phyloP scores from a whole-genome alignment of 2,329 filamentous ascomycete species.

The Colletotrichum nymphaeae region DNA sequence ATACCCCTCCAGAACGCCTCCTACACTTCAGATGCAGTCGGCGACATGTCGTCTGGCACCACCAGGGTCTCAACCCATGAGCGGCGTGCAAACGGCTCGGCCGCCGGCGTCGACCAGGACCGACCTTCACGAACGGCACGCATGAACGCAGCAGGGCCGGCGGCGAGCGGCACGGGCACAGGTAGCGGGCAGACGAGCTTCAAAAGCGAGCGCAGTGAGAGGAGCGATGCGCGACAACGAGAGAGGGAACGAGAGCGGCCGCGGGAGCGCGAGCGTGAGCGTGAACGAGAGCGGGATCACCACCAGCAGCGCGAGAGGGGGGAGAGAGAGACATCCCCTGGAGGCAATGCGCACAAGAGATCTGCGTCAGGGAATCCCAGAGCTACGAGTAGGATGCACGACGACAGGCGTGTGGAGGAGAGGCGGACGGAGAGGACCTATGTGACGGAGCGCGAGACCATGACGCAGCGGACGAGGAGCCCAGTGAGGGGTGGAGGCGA shows the following conservation, averaged over 20 bases:
- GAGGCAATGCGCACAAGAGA: conserved; percentile 63
- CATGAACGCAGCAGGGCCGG: conserved; percentile 43
- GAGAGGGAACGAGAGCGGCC: conserved; percentile 20
- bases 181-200: conserved; percentile 42
- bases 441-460: conserved; percentile 72
- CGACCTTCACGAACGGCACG: conserved; percentile 42
- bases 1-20: background rate
- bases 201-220: conserved; percentile 43
- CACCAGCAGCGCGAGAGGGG: conserved; percentile 45
- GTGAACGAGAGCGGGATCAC: conserved; percentile 47
- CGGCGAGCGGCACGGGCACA: conserved; percentile 11
- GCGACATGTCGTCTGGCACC: conserved; percentile 55
- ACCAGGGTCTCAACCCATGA: conserved; percentile 53
- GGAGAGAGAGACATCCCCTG: conserved; percentile 50
- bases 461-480: conserved; percentile 69
- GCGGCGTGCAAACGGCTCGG: conserved; percentile 53
- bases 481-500: conserved; percentile 63
- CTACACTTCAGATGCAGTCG: conserved; percentile 48
- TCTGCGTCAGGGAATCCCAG: conserved; percentile 68
- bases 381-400: conserved; percentile 57
- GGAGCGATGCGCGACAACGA: conserved; percentile 28
- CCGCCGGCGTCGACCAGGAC: conserved; percentile 45
- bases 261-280: conserved; percentile 24
- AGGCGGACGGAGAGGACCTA: conserved; percentile 67
- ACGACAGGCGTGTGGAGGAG: conserved; percentile 59